Conservation (phyloP, 2,329 filamentous ascomycete species). For the Rhinocladiella similis region DNA sequence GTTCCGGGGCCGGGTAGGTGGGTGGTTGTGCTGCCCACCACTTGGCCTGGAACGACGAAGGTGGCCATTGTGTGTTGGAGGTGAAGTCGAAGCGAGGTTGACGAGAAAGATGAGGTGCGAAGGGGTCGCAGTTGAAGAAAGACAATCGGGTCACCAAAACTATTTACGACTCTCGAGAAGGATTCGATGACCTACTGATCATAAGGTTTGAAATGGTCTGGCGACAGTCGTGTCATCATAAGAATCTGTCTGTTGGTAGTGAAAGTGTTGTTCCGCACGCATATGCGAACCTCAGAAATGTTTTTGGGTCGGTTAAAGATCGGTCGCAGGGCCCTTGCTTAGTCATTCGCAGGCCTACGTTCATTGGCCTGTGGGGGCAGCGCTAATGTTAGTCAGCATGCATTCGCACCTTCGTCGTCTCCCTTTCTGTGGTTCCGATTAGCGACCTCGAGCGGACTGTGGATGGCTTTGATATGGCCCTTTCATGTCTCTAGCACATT, state of each 20-base stretch:
- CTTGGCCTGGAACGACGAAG: slow-evolving; percentile 65
- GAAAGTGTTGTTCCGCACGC: no score
- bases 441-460: background rate
- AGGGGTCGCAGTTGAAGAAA: background rate
- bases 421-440: background rate
- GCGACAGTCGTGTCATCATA: no score
- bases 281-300: no score
- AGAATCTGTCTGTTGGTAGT: no score
- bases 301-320: no score
- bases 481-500: background rate
- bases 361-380: no score
- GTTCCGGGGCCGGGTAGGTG: slow-evolving; percentile 79
- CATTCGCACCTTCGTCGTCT: background rate
- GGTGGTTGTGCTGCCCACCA: slow-evolving; percentile 66
- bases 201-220: background rate
- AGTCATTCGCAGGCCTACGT: background rate
- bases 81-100: background rate
- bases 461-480: background rate
- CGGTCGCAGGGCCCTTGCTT: background rate
- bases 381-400: background rate
- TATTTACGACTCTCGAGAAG: no score
- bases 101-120: background rate
- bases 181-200: background rate
- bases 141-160: background rate
- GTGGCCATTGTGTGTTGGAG: slow-evolving; percentile 7